A percentile compares a stretch with the other conserved stretches of the same genome.
phyloP scores from a whole-genome alignment of 2,329 filamentous ascomycete species.

The Pyrenophora graminea region DNA sequence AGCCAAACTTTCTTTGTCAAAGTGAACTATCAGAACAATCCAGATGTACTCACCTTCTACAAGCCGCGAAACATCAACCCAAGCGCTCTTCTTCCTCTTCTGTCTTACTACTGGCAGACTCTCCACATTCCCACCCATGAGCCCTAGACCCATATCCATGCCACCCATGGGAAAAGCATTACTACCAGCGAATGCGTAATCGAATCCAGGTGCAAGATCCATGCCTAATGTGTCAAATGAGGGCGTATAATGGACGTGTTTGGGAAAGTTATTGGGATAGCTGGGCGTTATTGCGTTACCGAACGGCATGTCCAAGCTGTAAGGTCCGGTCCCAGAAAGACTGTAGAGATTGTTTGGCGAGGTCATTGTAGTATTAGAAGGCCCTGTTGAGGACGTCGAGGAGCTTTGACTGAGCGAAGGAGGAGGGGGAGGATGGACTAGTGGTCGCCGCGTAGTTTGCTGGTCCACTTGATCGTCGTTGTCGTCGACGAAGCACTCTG shows the following conservation, averaged over 20 bases:
- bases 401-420: slow-evolving; percentile 2
- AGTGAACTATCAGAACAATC: neutral
- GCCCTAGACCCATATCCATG: slow-evolving; percentile 22
- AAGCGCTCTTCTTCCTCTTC: slow-evolving; percentile 44
- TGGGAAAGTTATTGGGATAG: slow-evolving; percentile 14
- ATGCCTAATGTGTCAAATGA: slow-evolving; percentile 39
- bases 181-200: slow-evolving; percentile 20
- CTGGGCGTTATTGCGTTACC: slow-evolving; percentile 1
- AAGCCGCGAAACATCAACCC: slow-evolving; percentile 51
- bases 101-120: slow-evolving; percentile 25
- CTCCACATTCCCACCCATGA: slow-evolving; percentile 22
- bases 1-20: slow-evolving; percentile 17
- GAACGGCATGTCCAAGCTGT: slow-evolving; percentile 33
- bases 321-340: slow-evolving; percentile 14
- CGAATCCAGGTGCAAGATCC: slow-evolving; percentile 39
- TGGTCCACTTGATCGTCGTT: slow-evolving; percentile 19
- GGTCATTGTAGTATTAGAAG: slow-evolving; percentile 1
- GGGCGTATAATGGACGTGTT: slow-evolving; percentile 22
- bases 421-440: no score
- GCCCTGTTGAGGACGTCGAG: neutral
- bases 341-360: slow-evolving; percentile 5
- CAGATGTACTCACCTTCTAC: slow-evolving; percentile 47
- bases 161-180: slow-evolving; percentile 12
- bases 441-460: neutral
- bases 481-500: slow-evolving; percentile 53